These are phyloP conservation scores for Hyphodiscus hymeniophilus DNA, from an alignment of 495 filamentous ascomycete species.

Conservation along the genomic window DNA sequence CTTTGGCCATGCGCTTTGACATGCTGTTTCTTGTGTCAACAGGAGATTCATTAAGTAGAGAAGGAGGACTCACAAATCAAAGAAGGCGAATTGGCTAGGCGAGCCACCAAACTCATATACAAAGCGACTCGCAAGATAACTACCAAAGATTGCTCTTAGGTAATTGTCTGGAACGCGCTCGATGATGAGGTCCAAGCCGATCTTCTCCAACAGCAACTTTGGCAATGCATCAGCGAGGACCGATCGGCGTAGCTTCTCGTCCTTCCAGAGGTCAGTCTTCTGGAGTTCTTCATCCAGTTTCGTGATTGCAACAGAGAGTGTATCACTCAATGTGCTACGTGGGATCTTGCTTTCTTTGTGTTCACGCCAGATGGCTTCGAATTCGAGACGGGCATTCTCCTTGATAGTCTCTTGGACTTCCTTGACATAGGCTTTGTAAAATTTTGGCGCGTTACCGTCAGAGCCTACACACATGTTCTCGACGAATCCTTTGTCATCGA, in stretches of 20 bases:
- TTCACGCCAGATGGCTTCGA: slow-evolving; percentile 96
- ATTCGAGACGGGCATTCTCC: slow-evolving; percentile 84
- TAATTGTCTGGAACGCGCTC: slow-evolving; percentile 84
- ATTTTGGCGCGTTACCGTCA: slow-evolving; percentile 71
- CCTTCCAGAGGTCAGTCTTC: slow-evolving; percentile 83
- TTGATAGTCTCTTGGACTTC: slow-evolving; percentile 83
- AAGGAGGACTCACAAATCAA: slow-evolving; percentile 82
- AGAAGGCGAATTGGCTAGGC: slow-evolving; percentile 96
- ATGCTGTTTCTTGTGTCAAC: slow-evolving; percentile 32
- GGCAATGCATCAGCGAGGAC: slow-evolving; percentile 85
- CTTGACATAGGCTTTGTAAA: slow-evolving; percentile 90
- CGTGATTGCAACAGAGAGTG: slow-evolving; percentile 84
- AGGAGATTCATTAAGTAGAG: neutral
- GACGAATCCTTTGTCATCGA: slow-evolving; percentile 80
- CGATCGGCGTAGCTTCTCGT: slow-evolving; percentile 63
- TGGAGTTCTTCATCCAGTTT: slow-evolving; percentile 93
- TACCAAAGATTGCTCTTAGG: slow-evolving; percentile 90
- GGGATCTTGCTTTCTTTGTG: slow-evolving; percentile 71
- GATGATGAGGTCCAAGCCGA: slow-evolving; percentile 83
- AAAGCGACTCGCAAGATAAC: slow-evolving; percentile 88
- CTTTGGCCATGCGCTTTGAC: slow-evolving; percentile 40
- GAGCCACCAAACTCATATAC: slow-evolving; percentile 90
- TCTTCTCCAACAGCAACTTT: slow-evolving; percentile 72
- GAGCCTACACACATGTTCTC: slow-evolving; percentile 86
- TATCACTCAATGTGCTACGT: slow-evolving; percentile 79